Conservation (phyloP, 805 yeast genomes). For the Wickerhamomyces kurtzmanii region DNA sequence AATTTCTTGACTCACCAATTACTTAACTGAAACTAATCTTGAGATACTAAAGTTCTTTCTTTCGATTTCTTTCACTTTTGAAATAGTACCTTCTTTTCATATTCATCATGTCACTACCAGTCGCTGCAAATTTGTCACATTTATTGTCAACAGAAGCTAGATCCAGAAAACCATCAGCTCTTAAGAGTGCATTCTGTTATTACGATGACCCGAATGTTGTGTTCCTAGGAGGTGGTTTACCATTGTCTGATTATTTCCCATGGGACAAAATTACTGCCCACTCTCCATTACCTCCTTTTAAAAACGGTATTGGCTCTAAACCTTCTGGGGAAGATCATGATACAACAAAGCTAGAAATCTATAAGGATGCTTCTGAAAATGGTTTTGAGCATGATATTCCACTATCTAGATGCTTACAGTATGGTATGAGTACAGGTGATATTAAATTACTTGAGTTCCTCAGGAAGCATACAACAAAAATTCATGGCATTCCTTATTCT, state of each 20-base stretch:
- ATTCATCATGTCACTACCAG: conserved; percentile 21
- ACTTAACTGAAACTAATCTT: no score
- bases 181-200: conserved; percentile 79
- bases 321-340: conserved; percentile 28
- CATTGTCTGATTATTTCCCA: conserved; percentile 86
- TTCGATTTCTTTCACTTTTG: no score
- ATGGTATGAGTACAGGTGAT: conserved; percentile 80
- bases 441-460: conserved; percentile 59
- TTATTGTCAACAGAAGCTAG: conserved; percentile 70
- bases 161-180: conserved; percentile 66
- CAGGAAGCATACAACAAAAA: conserved; percentile 59
- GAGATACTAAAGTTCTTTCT: no score
- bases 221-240: conserved; percentile 94
- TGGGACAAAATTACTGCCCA: conserved; percentile 66
- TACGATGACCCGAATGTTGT: conserved; percentile 65
- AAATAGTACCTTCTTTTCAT: no score
- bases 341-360: conserved; percentile 22
- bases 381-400: conserved; percentile 53
- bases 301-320: conserved; percentile 64
- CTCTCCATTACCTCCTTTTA: conserved; percentile 74
- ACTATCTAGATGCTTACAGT: conserved; percentile 80
- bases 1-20: no score
- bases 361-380: conserved; percentile 30
- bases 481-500: conserved; percentile 35
- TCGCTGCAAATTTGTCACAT: conserved; percentile 67